A percentile compares a stretch with the other conserved stretches of the same genome.
Conservation (phyloP, 129 eudicot genomes). For the Centaurea solstitialis region DNA sequence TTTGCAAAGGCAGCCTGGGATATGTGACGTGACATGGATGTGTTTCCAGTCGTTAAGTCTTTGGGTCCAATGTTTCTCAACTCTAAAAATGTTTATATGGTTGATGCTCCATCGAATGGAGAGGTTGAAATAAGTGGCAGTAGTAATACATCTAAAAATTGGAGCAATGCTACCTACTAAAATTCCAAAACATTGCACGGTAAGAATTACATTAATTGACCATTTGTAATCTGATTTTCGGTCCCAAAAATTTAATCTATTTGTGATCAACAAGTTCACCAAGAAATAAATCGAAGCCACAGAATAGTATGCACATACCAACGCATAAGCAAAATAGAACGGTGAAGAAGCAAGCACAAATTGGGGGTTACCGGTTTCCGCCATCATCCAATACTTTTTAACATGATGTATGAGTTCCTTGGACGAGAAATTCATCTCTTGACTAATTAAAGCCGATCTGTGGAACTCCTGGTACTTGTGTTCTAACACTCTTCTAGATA, state of each 20-base stretch:
- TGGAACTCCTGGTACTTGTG: conserved; percentile 1
- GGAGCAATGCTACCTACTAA: conserved; percentile 2
- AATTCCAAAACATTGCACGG: background rate
- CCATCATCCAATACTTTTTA: conserved; percentile 7
- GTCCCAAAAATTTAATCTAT: too few relatives aligned
- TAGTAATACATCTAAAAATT: conserved; percentile 18
- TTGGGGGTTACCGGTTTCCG: background rate
- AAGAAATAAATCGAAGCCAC: background rate
- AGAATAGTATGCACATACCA: background rate
- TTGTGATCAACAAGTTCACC: too few relatives aligned
- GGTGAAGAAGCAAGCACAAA: background rate
- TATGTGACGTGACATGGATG: background rate
- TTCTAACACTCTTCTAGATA: background rate
- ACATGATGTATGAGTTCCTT: background rate
- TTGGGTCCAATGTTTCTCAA: conserved; percentile 31
- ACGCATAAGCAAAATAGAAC: background rate
- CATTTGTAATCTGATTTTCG: background rate
- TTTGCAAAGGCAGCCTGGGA: conserved; percentile 9
- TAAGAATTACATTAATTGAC: background rate
- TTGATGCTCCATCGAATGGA: background rate
- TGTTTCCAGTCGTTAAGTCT: conserved; percentile 24
- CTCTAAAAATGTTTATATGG: background rate
- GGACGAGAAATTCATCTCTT: background rate
- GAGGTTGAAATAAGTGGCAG: background rate
- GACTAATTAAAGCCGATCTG: background rate